These are phyloP conservation scores for Pseudopyricularia cyperi DNA, from an alignment of 2,329 filamentous ascomycete species.

Conservation along the genomic window DNA sequence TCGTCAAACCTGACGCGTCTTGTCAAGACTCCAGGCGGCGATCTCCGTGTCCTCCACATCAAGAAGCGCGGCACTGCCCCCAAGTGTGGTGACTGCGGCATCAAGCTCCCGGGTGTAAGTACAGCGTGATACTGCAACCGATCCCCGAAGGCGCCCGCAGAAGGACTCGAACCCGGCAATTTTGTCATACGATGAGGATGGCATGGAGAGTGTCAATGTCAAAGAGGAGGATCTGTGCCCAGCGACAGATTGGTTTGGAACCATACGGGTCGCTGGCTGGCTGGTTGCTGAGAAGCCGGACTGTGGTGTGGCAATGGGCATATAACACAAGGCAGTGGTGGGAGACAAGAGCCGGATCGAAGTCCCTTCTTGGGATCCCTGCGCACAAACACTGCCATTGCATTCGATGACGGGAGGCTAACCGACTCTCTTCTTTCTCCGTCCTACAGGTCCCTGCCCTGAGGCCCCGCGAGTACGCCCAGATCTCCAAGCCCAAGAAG, in stretches of 20 bases:
- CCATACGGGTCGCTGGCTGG: background rate
- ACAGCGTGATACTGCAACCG: background rate
- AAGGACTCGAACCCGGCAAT: too few species aligned
- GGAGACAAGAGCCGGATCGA: background rate
- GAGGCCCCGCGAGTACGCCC: slow-evolving; percentile 93
- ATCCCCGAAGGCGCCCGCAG: background rate
- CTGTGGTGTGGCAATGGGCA: background rate
- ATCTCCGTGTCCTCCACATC: slow-evolving; percentile 94
- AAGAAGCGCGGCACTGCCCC: slow-evolving; percentile 98
- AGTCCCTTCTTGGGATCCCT: background rate
- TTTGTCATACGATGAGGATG: too few species aligned
- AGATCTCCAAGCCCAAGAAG: slow-evolving; percentile 98
- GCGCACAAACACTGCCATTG: background rate
- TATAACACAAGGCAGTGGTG: background rate
- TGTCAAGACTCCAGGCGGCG: slow-evolving; percentile 91
- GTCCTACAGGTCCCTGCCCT: slow-evolving; percentile 71
- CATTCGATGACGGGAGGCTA: slow-evolving; percentile 6
- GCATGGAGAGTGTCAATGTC: too few species aligned
- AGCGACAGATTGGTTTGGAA: too few species aligned
- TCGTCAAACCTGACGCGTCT: slow-evolving; percentile 92
- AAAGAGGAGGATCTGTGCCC: background rate
- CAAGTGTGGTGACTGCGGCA: slow-evolving; percentile 98
- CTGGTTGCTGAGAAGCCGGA: background rate
- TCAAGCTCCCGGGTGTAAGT: slow-evolving; percentile 97
- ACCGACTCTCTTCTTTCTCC: slow-evolving; percentile 4